These are phyloP conservation scores for Arthroderma uncinatum DNA, from an alignment of 2,329 filamentous ascomycete genomes.

Conservation along the genomic window DNA sequence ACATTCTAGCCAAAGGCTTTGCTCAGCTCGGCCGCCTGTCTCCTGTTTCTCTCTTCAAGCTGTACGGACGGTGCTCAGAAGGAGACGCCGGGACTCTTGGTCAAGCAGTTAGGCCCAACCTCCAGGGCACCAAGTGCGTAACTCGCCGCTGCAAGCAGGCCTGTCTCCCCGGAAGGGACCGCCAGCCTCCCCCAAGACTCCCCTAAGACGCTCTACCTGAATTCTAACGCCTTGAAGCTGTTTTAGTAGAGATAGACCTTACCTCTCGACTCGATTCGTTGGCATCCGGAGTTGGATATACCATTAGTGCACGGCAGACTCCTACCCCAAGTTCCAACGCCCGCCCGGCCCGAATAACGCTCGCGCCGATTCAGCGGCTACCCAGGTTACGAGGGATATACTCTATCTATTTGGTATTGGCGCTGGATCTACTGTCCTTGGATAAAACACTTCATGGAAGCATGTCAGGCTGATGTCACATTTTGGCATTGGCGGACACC, in stretches of 20 bases:
- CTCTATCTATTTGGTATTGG: too few species aligned
- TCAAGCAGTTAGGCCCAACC: not conserved
- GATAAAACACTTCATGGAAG: constrained; percentile 4
- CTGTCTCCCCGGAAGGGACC: not conserved
- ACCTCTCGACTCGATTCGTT: not conserved
- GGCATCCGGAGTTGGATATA: not conserved
- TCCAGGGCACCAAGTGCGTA: too few species aligned
- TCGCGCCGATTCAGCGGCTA: not conserved
- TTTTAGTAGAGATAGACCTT: not conserved
- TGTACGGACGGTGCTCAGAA: not conserved
- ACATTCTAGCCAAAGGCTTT: not conserved
- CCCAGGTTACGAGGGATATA: not conserved
- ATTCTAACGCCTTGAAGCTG: not conserved
- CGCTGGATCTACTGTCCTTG: not conserved
- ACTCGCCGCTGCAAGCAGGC: not conserved
- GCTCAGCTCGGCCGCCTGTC: not conserved
- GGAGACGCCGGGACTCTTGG: not conserved
- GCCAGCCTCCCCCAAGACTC: not conserved
- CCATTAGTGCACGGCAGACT: not conserved
- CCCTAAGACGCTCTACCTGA: not conserved
- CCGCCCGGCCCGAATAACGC: not conserved
- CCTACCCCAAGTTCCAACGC: not conserved
- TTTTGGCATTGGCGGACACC: not conserved
- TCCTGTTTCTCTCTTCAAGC: not conserved
- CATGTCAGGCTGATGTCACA: constrained; percentile 5